Conservation (phyloP, 2,329 filamentous ascomycete genomes). For the Ophiocordyceps australis region DNA sequence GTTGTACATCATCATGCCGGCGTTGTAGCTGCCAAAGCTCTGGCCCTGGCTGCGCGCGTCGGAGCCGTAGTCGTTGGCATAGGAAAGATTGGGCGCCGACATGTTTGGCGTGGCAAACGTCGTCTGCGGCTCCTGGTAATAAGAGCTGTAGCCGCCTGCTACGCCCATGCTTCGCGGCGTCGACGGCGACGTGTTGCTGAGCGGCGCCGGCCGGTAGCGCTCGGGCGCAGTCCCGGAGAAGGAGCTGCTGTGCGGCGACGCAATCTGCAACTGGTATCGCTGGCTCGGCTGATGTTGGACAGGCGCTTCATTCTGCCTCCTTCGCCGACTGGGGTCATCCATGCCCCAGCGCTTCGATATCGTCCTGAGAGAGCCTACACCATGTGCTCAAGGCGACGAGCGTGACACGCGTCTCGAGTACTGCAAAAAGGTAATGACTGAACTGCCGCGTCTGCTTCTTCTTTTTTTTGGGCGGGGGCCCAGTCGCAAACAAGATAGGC, state of each 20-base stretch:
- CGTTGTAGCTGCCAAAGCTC: slow-evolving; percentile 38
- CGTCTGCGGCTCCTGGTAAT: slow-evolving; percentile 36
- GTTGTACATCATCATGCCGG: slow-evolving; percentile 62
- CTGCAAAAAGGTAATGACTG: no score
- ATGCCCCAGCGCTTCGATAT: slow-evolving; percentile 39
- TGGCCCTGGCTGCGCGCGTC: slow-evolving; percentile 38
- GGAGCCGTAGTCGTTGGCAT: slow-evolving; percentile 48
- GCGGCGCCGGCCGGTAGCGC: slow-evolving; percentile 28
- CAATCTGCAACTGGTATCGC: slow-evolving; percentile 31
- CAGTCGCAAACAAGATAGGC: no score
- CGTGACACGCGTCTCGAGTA: no score
- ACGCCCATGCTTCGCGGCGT: slow-evolving; percentile 32
- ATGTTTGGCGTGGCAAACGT: slow-evolving; percentile 38
- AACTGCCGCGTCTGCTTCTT: no score
- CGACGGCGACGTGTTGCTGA: slow-evolving; percentile 29
- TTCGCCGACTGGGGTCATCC: slow-evolving; percentile 58
- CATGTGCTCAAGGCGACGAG: no score
- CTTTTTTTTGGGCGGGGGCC: no score
- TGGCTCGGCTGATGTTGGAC: slow-evolving; percentile 40
- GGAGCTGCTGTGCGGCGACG: slow-evolving; percentile 23
- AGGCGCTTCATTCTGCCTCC: slow-evolving; percentile 59
- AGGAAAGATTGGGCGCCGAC: slow-evolving; percentile 32
- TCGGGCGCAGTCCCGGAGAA: slow-evolving; percentile 15
- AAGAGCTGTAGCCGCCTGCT: slow-evolving; percentile 37
- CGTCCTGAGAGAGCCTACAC: slow-evolving; percentile 40